A percentile compares a stretch with the other conserved stretches of the same genome.
Conservation (phyloP, 192 early-diverging fungal genomes). For the Coemansia sp. region DNA sequence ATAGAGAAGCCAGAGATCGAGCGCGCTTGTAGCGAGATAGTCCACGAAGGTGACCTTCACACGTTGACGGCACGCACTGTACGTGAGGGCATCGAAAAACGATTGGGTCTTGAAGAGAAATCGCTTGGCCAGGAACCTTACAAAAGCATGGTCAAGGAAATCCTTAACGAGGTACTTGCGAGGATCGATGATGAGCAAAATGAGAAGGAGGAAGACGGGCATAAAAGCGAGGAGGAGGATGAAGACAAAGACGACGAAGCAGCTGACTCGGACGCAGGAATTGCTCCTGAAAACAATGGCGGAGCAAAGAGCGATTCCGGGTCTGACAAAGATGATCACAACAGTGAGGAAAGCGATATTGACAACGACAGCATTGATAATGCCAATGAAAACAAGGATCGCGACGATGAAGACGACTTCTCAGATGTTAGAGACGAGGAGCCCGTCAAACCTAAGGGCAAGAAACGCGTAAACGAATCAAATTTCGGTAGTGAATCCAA, state of each 20-base stretch:
- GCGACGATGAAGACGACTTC: conserved; percentile 7
- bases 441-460: conserved; percentile 7
- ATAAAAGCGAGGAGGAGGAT: not conserved
- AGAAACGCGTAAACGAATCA: conserved; percentile 11
- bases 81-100: conserved; percentile 28
- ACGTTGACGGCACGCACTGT: conserved; percentile 32
- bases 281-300: not conserved
- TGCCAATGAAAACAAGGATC: conserved; percentile 1
- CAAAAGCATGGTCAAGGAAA: conserved; percentile 31
- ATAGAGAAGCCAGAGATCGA: conserved; percentile 3
- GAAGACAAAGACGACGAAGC: not conserved
- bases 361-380: not conserved
- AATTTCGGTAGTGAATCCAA: not conserved
- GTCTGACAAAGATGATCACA: not conserved
- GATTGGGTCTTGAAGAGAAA: conserved; percentile 25
- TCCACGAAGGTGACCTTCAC: conserved; percentile 33
- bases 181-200: conserved; percentile 8
- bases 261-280: not conserved
- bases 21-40: conserved; percentile 19
- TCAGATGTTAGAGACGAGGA: conserved; percentile 22
- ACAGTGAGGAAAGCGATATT: not conserved
- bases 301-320: not conserved
- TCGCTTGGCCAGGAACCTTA: conserved; percentile 25
- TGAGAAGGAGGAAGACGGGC: not conserved
- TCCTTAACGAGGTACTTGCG: conserved; percentile 2